Conservation (phyloP, 371 early-diverging fungal genomes). For the Syncephalastrum contaminatum region DNA sequence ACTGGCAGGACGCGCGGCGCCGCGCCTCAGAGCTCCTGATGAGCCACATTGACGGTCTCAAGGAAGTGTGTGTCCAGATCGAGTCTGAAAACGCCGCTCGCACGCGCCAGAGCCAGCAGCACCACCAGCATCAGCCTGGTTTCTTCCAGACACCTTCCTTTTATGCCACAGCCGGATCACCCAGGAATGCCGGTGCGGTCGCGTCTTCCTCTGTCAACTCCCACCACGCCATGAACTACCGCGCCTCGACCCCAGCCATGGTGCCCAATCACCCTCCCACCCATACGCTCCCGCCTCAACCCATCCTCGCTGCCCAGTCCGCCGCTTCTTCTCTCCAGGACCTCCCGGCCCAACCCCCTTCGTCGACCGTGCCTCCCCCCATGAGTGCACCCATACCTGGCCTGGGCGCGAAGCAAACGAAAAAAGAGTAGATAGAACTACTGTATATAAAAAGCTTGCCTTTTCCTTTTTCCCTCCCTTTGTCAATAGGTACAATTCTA, state of each 20-base stretch:
- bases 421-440: conserved; percentile 7
- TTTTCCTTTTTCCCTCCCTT: too few relatives aligned
- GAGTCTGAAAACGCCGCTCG: conserved; percentile 35
- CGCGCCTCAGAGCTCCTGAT: conserved; percentile 33
- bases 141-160: conserved; percentile 32
- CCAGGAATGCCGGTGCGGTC: too few relatives aligned
- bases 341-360: conserved; percentile 6
- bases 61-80: conserved; percentile 51
- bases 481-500: background rate
- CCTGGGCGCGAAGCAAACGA: conserved; percentile 1
- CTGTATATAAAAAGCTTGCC: background rate
- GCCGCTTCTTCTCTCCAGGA: conserved; percentile 7
- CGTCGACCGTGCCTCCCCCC: background rate
- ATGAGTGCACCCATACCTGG: background rate
- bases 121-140: conserved; percentile 14
- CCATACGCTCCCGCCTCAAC: conserved; percentile 7
- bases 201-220: background rate
- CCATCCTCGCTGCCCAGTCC: conserved; percentile 7
- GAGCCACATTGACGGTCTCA: conserved; percentile 46
- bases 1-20: conserved; percentile 32
- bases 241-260: background rate
- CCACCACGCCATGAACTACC: conserved; percentile 9
- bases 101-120: conserved; percentile 14
- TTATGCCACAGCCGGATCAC: background rate
- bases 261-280: background rate